Base-by-base conservation (phyloP, 805 yeast genomes). In the Helenozyma baotianmanensis region DNA sequence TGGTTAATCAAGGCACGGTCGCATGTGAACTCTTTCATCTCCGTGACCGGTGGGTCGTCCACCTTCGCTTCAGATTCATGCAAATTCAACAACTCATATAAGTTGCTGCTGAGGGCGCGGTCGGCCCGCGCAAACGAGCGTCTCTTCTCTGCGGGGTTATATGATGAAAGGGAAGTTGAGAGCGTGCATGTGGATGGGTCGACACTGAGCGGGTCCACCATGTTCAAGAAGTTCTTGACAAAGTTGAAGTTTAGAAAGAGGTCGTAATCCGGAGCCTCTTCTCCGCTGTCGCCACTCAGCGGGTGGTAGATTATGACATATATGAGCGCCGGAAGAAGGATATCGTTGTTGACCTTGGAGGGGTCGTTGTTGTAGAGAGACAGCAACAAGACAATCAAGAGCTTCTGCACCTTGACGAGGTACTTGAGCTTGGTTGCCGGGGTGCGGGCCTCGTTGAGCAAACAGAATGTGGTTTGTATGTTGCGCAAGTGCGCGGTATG, bases 281-380 rank as follows among this genome's bases (percentile, higher is more conserved):
- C 38, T 23, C 40, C 29, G 29, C 42, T 40, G n/a, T n/a, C n/a
- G n/a, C n/a, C n/a, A n/a, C n/a, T n/a, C 13, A 40, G 24, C 2
- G 52, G 47, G 42, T 60, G 54, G 33, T 59, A 53, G 16, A 66
- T 52, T 14, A 64, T 42, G 26, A 60, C 43, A 38, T 58, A 62
- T 16, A 66, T 65, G 36, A 66, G 49, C 5, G 60, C 49, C 3
- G 72, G 72, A 25, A 66, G 50, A 23, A 66, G 47, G n/a, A 61
- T 36, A 36, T 66, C 72, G 42, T 63, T 65, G 45, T 56, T 62
- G 30, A 64, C 39, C 26, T 39, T 38, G 22, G 43, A 32, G 16
- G 35, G 40, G 29, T 53, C 53, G 25, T 47, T 49, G 17, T 40
- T 38, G 30, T 50, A 46, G 17, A 38, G 23, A 19, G 40, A 36